These are phyloP conservation scores for Metrosideros polymorpha DNA, from an alignment of 441 rosid species.

Conservation along the genomic window DNA sequence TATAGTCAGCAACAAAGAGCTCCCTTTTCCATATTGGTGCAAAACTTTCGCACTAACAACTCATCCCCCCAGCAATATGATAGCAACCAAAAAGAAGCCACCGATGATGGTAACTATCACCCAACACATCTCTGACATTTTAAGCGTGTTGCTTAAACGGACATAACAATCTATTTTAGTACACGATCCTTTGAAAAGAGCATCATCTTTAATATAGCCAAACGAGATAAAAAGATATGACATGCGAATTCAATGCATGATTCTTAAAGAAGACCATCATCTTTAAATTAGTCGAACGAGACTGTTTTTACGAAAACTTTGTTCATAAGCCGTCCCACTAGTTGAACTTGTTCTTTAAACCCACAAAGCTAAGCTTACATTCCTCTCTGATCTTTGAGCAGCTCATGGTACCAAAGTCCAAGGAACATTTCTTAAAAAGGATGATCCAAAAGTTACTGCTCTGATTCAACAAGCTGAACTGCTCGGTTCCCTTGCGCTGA, in stretches of 20 bases:
- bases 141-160: neutral
- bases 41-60: constrained; percentile 31
- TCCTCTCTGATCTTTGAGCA: constrained; percentile 19
- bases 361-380: neutral
- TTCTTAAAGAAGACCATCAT: neutral
- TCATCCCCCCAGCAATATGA: constrained; percentile 20
- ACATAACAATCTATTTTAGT: neutral
- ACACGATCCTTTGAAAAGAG: neutral
- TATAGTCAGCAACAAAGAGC: constrained; percentile 45
- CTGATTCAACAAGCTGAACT: constrained; percentile 93
- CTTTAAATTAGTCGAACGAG: neutral
- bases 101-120: constrained; percentile 39
- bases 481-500: constrained; percentile 72
- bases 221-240: neutral
- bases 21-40: constrained; percentile 56
- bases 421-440: constrained; percentile 71
- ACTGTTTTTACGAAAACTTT: neutral
- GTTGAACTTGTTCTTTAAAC: neutral
- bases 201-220: neutral
- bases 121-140: neutral
- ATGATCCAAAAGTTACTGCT: constrained; percentile 74
- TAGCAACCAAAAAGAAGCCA: constrained; percentile 24
- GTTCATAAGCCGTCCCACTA: neutral
- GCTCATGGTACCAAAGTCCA: constrained; percentile 36
- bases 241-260: neutral